phyloP scores from a whole-genome alignment of 1,284 basidiomycete species.

The Puccinia brachypodii region DNA sequence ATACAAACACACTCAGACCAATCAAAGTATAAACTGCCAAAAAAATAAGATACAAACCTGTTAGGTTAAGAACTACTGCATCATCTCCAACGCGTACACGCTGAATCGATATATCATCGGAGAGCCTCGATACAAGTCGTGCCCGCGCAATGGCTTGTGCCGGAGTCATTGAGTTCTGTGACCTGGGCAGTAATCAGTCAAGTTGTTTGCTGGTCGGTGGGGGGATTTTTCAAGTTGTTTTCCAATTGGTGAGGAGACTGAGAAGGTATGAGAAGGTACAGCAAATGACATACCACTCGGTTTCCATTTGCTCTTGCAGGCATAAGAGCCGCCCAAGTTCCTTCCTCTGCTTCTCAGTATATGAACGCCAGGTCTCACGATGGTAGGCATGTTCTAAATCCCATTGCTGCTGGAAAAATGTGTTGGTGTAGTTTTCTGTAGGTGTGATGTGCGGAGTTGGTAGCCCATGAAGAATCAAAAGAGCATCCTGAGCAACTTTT shows the following conservation, averaged over 20 bases:
- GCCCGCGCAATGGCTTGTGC: background rate
- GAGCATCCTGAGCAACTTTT: background rate
- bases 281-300: background rate
- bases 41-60: too few species aligned
- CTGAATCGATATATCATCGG: background rate
- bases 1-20: too few species aligned
- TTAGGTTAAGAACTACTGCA: too few species aligned
- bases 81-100: background rate
- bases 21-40: too few species aligned
- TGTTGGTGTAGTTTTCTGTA: background rate
- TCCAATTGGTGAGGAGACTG: too few species aligned
- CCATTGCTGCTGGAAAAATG: constrained; percentile 5
- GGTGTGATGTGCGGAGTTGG: background rate
- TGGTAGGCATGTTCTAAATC: background rate
- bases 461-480: background rate
- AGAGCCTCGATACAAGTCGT: background rate
- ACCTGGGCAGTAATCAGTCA: too few species aligned
- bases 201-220: too few species aligned
- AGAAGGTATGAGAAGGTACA: too few species aligned
- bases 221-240: background rate
- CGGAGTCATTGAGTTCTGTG: background rate
- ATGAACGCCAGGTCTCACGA: background rate
- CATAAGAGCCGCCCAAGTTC: constrained; percentile 1
- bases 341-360: background rate
- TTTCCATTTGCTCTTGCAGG: background rate